A percentile compares a stretch with the other conserved stretches of the same genome.
Conservation (phyloP, 768 basidiomycete species). For the Termitomyces sp. region DNA sequence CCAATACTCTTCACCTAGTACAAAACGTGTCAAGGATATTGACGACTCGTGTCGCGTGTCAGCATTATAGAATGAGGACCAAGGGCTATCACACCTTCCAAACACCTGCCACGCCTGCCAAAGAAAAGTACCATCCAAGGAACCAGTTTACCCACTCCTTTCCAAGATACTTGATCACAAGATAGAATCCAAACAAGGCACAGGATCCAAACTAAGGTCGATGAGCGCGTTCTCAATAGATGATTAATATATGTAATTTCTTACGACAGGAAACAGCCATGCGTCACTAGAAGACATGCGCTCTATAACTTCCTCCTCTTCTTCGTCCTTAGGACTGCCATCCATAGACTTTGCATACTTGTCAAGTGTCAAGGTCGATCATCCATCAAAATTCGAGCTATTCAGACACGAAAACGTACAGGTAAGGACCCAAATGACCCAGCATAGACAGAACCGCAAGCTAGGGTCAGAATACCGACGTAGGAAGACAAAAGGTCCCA, state of each 20-base stretch:
- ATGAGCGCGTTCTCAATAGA: background rate
- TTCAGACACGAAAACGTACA: slow-evolving; percentile 32
- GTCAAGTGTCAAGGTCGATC: background rate
- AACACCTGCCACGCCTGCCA: slow-evolving; percentile 60
- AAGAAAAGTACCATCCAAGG: slow-evolving; percentile 69
- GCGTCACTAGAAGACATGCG: slow-evolving; percentile 65
- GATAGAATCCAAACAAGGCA: slow-evolving; percentile 63
- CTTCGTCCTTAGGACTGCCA: slow-evolving; percentile 27
- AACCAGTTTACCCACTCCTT: slow-evolving; percentile 81
- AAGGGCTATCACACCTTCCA: slow-evolving; percentile 49
- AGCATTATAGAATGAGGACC: background rate
- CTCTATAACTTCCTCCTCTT: slow-evolving; percentile 56
- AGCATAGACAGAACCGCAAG: slow-evolving; percentile 60
- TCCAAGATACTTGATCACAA: slow-evolving; percentile 70
- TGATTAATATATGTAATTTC: slow-evolving; percentile 18
- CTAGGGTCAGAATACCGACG: slow-evolving; percentile 61
- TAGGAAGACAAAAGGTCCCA: slow-evolving; percentile 66
- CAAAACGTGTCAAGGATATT: slow-evolving; percentile 44
- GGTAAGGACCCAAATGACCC: slow-evolving; percentile 68
- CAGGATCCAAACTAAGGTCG: slow-evolving; percentile 58
- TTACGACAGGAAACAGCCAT: slow-evolving; percentile 71
- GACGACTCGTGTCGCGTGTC: slow-evolving; percentile 33
- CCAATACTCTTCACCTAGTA: slow-evolving; percentile 52
- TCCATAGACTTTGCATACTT: slow-evolving; percentile 21
- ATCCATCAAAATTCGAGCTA: background rate